Percentiles rank a stretch among this genome's conserved stretches.
These are phyloP conservation scores for Brassica hybrid DNA, from an alignment of 441 rosid genomes.

Conservation along the genomic window DNA sequence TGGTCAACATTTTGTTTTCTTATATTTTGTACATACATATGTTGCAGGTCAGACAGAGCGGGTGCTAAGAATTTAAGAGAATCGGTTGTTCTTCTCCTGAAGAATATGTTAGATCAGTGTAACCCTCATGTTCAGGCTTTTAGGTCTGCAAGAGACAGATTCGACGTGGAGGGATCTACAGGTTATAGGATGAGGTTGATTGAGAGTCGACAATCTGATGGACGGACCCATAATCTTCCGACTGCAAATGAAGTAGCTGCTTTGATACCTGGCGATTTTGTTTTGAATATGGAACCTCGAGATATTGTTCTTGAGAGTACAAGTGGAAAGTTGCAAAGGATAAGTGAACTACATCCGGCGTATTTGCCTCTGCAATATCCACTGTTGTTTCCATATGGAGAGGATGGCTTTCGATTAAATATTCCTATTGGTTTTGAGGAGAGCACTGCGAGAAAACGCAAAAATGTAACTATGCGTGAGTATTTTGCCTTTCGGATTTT, in stretches of 20 bases:
- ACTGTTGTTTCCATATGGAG: not conserved
- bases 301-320: not conserved
- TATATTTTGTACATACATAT: no score
- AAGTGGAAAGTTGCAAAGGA: not conserved
- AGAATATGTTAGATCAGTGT: not conserved
- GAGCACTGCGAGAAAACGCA: not conserved
- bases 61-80: not conserved
- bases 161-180: not conserved
- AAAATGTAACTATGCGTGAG: not conserved
- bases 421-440: not conserved
- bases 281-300: no score
- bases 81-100: not conserved
- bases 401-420: not conserved
- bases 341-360: not conserved
- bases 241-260: not conserved
- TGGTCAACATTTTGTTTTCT: not conserved
- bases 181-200: not conserved
- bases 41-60: not conserved
- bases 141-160: not conserved
- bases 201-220: not conserved
- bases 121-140: not conserved
- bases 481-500: not conserved
- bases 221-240: not conserved
- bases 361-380: conserved; percentile 9
- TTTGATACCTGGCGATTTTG: not conserved